Percentiles rank a stretch among this genome's conserved stretches.
Evolutionary conservation across 2,329 filamentous ascomycete genomes (phyloP).

Genomic region (Hypoxylon sp.): DNA sequence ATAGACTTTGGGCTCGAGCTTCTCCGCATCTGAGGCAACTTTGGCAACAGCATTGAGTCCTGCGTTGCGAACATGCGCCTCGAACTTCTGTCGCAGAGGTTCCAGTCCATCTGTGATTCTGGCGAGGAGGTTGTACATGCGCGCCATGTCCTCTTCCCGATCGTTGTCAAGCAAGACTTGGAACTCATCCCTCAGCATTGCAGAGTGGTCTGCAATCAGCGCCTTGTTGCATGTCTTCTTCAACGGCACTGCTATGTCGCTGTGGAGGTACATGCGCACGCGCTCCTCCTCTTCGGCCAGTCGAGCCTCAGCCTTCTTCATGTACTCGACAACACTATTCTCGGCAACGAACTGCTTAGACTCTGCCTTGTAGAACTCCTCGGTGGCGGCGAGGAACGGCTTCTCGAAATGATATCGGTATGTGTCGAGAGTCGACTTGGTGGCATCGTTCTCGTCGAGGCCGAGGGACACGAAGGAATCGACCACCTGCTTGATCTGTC

Average conservation of each 20-base stretch:
- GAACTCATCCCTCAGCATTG: conserved; percentile 93
- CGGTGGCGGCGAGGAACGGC: conserved; percentile 90
- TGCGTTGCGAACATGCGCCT: conserved; percentile 91
- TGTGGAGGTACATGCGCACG: conserved; percentile 90
- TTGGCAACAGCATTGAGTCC: conserved; percentile 91
- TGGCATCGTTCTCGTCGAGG: conserved; percentile 91
- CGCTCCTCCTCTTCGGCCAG: conserved; percentile 95
- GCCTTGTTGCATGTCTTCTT: conserved; percentile 91
- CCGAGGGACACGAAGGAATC: conserved; percentile 97
- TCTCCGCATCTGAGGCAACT: conserved; percentile 88
- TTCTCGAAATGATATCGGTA: conserved; percentile 94
- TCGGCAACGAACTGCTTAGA: conserved; percentile 95
- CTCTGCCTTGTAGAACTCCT: conserved; percentile 89
- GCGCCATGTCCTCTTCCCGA: conserved; percentile 92
- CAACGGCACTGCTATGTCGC: conserved; percentile 86
- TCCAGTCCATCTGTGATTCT: conserved; percentile 93
- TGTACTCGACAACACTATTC: conserved; percentile 98
- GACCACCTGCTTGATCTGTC: conserved; percentile 96
- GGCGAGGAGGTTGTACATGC: conserved; percentile 94
- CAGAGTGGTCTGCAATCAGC: conserved; percentile 89
- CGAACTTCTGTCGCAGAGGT: conserved; percentile 87
- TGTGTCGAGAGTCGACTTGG: conserved; percentile 94
- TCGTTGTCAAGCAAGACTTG: conserved; percentile 94
- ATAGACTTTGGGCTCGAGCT: conserved; percentile 95
- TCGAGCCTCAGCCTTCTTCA: conserved; percentile 97